Conservation (phyloP, 108 stramenopile genomes). For the Licmophora abbreviata region DNA sequence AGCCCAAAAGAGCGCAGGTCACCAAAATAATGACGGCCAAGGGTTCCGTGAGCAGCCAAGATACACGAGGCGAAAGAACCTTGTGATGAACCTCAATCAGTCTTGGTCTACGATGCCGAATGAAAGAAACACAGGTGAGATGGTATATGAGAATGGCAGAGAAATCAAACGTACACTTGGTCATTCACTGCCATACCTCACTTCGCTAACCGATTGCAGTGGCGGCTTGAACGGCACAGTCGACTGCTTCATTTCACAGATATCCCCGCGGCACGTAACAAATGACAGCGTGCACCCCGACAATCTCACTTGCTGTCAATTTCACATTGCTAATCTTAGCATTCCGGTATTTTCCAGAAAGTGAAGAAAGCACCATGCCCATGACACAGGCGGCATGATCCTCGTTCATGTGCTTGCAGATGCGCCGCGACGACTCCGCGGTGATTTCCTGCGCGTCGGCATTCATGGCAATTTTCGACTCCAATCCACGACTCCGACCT, state of each 20-base stretch:
- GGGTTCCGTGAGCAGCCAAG: constrained; percentile 21
- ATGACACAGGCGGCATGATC: constrained; percentile 10
- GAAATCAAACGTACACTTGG: no score
- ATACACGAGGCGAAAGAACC: constrained; percentile 10
- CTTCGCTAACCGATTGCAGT: constrained; percentile 10
- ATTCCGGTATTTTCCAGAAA: not conserved
- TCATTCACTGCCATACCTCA: not conserved
- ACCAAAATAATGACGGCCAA: not conserved
- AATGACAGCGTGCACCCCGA: constrained; percentile 3
- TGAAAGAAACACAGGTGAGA: no score
- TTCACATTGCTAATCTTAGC: not conserved
- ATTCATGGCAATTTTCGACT: no score
- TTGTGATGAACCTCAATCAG: constrained; percentile 19
- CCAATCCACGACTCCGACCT: no score
- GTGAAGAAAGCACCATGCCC: not conserved
- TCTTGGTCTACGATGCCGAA: constrained; percentile 1
- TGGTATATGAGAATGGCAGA: no score
- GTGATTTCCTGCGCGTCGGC: no score
- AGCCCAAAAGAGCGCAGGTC: not conserved
- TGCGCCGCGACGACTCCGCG: constrained; percentile 5
- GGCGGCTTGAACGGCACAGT: constrained; percentile 15
- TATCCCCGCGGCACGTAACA: constrained; percentile 7
- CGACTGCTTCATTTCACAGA: constrained; percentile 8
- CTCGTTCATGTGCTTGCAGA: constrained; percentile 17
- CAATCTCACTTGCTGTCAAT: not conserved